Conservation (phyloP, 2,329 filamentous ascomycete genomes). For the Pestalotiopsis sp. region DNA sequence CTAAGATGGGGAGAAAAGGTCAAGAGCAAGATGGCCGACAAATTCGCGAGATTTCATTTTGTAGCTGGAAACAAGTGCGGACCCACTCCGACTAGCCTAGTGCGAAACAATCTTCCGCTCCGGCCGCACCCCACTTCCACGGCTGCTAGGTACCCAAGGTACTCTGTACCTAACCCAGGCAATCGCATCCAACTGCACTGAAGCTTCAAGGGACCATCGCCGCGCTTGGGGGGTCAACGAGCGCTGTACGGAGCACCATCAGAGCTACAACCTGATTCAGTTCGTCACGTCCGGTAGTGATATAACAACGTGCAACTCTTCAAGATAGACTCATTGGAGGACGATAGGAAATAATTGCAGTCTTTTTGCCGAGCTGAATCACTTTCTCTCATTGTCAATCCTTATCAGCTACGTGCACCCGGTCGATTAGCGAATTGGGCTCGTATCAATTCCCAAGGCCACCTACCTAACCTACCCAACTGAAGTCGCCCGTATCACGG, state of each 20-base stretch:
- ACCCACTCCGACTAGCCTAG: background rate
- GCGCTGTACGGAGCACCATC: background rate
- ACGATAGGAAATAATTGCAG: background rate
- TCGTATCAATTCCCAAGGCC: background rate
- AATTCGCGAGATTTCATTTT: background rate
- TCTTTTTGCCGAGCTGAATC: background rate
- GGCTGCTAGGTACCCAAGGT: background rate
- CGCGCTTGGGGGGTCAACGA: background rate
- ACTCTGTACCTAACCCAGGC: background rate
- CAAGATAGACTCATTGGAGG: background rate
- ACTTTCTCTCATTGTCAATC: background rate
- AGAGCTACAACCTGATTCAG: background rate
- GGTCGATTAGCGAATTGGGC: background rate
- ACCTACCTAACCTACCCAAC: background rate
- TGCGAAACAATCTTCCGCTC: background rate
- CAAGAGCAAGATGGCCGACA: background rate
- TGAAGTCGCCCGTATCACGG: background rate
- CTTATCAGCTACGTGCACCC: background rate
- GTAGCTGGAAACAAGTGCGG: background rate
- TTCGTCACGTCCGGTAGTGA: background rate
- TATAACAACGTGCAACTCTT: background rate
- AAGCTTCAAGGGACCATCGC: background rate
- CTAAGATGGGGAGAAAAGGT: constrained; percentile 40
- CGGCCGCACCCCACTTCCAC: background rate
- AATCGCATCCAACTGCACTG: background rate